Conservation (phyloP, 164 flowering plant genomes). For the Aristolochia contorta region DNA sequence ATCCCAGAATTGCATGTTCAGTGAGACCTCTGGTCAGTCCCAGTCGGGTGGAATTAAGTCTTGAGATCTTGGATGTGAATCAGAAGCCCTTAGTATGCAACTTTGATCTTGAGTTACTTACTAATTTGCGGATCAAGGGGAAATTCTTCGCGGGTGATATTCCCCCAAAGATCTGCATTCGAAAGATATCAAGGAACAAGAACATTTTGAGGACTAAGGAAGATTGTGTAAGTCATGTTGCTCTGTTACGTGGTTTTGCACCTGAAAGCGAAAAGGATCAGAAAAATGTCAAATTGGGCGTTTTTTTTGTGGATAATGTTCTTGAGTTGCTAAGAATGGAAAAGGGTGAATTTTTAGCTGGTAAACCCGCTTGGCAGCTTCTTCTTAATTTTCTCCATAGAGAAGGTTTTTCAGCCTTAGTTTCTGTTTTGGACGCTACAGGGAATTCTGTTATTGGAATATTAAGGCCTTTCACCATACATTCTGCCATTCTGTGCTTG, state of each 20-base stretch:
- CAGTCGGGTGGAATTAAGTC: slow-evolving; percentile 31
- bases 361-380: slow-evolving; percentile 70
- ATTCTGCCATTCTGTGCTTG: slow-evolving; percentile 47
- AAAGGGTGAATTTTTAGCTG: slow-evolving; percentile 18
- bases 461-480: slow-evolving; percentile 63
- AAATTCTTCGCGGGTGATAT: slow-evolving; percentile 22
- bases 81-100: slow-evolving; percentile 68
- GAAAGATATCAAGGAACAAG: slow-evolving; percentile 32
- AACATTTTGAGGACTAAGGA: slow-evolving; percentile 17
- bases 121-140: neutral
- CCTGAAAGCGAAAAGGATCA: slow-evolving; percentile 17
- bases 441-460: slow-evolving; percentile 38
- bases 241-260: slow-evolving; percentile 35
- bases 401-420: slow-evolving; percentile 40
- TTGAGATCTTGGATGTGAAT: slow-evolving; percentile 56
- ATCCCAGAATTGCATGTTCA: slow-evolving; percentile 55
- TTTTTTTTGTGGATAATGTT: slow-evolving; percentile 50
- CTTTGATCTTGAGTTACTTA: slow-evolving; percentile 47
- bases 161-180: slow-evolving; percentile 25
- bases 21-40: slow-evolving; percentile 1
- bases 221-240: slow-evolving; percentile 12
- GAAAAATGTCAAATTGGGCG: slow-evolving; percentile 11
- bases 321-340: slow-evolving; percentile 42
- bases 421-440: slow-evolving; percentile 38
- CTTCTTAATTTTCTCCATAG: slow-evolving; percentile 53